Evolutionary conservation across 371 early-diverging fungal genomes (phyloP).

Genomic region (Zychaea mexicana): DNA sequence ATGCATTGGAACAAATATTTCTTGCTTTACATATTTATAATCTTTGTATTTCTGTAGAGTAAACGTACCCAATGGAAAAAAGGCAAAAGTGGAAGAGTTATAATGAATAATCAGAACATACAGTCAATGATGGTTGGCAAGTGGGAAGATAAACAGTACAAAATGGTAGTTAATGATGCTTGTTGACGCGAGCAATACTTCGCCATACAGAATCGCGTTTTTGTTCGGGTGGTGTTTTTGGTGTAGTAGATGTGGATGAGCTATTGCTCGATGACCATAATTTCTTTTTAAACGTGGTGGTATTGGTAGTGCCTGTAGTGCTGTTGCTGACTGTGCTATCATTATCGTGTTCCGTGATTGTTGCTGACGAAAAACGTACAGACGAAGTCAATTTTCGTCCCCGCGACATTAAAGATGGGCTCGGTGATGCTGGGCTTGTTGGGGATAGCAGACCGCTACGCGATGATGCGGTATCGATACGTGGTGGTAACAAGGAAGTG

Average conservation of each 20-base stretch:
- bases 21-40: too few species aligned
- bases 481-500: background rate
- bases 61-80: too few species aligned
- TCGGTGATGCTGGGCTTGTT: background rate
- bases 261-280: background rate
- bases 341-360: background rate
- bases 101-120: too few species aligned
- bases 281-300: background rate
- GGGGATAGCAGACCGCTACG: background rate
- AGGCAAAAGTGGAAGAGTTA: too few species aligned
- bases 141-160: too few species aligned
- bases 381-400: background rate
- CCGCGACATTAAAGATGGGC: background rate
- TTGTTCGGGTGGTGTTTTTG: background rate
- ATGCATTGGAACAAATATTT: too few species aligned
- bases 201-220: slow-evolving; percentile 1
- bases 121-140: too few species aligned
- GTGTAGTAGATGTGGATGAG: background rate
- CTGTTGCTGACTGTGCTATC: background rate
- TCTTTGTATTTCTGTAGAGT: too few species aligned
- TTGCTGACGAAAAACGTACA: background rate
- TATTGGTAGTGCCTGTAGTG: background rate
- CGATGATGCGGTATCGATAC: background rate
- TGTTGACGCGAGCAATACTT: background rate
- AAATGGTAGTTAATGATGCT: too few species aligned